These are phyloP conservation scores for Carex cristatella DNA, from an alignment of 176 grass and related monocot species.

Conservation along the genomic window DNA sequence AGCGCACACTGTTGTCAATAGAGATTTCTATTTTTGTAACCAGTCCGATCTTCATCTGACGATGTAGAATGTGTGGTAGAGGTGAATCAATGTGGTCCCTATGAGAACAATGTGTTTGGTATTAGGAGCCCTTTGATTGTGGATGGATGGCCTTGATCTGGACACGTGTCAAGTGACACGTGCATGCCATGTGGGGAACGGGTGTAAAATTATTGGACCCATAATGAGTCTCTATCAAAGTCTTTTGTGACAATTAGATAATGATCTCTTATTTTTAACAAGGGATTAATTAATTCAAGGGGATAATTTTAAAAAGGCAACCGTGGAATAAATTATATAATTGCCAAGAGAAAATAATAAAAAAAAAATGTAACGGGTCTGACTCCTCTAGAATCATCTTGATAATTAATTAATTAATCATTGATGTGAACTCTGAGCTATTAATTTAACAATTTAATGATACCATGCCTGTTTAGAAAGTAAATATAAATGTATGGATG, in stretches of 20 bases:
- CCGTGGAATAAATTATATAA: not conserved
- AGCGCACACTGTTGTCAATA: not conserved
- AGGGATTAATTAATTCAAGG: conserved; percentile 12
- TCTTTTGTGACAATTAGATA: conserved; percentile 21
- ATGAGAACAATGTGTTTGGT: conserved; percentile 5
- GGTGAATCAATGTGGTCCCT: conserved; percentile 6
- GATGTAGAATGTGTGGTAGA: not conserved
- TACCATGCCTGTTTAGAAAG: not conserved
- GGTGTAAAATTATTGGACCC: not conserved
- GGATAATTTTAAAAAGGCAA: not conserved
- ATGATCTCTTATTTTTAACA: conserved; percentile 4
- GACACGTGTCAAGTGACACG: not conserved
- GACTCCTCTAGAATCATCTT: not conserved
- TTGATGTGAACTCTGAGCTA: conserved; percentile 11
- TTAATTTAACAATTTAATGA: not conserved
- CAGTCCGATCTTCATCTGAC: conserved; percentile 1
- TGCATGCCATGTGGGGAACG: conserved; percentile 20
- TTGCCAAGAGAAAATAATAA: not conserved
- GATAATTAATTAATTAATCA: conserved; percentile 9
- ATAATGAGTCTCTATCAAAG: conserved; percentile 10
- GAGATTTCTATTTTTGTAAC: not conserved
- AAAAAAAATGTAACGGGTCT: conserved; percentile 1
- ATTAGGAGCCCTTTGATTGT: not conserved
- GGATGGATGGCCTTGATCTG: not conserved
- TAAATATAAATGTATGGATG: not conserved